Conservation (phyloP, 2,329 filamentous ascomycete genomes). For the Curvularia verruculosa region DNA sequence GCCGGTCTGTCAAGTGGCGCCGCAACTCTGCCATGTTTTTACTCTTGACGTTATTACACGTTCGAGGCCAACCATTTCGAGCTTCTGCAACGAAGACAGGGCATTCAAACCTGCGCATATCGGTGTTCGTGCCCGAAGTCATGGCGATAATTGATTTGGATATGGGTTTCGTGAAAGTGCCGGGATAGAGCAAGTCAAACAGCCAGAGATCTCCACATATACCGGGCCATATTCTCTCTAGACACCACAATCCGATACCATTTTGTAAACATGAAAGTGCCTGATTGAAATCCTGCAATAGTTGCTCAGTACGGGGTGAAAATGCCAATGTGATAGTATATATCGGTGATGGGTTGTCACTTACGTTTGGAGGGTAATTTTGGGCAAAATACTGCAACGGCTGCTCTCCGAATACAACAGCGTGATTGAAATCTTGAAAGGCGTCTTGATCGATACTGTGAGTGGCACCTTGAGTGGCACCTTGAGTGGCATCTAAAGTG, state of each 20-base stretch:
- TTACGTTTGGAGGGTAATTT: not conserved
- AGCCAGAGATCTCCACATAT: not conserved
- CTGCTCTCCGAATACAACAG: not conserved
- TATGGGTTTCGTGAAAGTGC: not conserved
- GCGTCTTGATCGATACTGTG: not conserved
- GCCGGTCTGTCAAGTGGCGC: conserved; percentile 10
- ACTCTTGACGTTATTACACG: not conserved
- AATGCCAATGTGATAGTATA: no score
- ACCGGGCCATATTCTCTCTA: not conserved
- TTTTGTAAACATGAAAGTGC: not conserved
- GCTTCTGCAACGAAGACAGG: not conserved
- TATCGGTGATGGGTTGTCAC: not conserved
- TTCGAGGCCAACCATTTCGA: not conserved
- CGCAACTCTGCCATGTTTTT: conserved; percentile 15
- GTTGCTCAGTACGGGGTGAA: not conserved
- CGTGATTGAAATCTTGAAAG: not conserved
- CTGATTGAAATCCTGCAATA: not conserved
- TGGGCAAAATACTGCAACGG: not conserved
- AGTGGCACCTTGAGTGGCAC: no score
- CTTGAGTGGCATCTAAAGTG: no score
- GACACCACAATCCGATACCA: not conserved
- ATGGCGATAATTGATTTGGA: not conserved
- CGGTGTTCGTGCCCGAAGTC: not conserved
- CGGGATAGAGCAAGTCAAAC: not conserved
- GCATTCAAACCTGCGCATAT: not conserved